Conservation (phyloP, 306 rosid genomes). For the Quercus rubra region DNA sequence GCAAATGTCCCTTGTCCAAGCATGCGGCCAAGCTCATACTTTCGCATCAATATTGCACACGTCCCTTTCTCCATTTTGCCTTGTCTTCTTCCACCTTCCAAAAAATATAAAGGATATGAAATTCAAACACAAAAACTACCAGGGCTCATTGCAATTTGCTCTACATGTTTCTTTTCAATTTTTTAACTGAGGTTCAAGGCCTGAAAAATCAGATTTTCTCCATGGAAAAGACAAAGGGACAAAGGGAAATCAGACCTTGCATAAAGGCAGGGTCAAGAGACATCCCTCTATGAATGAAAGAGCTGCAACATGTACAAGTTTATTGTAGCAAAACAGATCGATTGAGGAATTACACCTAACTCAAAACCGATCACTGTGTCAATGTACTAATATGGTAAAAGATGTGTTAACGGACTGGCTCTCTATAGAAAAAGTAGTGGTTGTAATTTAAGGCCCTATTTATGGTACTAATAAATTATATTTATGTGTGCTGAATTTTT, state of each 20-base stretch:
- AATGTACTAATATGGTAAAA: constrained; percentile 8
- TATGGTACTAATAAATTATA: not conserved
- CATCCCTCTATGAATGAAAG: not conserved
- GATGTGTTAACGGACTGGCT: not conserved
- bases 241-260: constrained; percentile 12
- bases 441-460: not conserved
- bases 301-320: not conserved
- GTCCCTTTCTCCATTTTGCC: constrained; percentile 17
- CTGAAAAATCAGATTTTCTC: not conserved
- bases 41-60: constrained; percentile 35
- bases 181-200: not conserved
- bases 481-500: no score
- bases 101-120: not conserved
- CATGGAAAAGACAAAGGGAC: constrained; percentile 3
- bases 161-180: not conserved
- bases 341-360: not conserved
- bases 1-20: constrained; percentile 65
- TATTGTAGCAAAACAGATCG: not conserved
- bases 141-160: not conserved
- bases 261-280: constrained; percentile 10
- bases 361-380: not conserved
- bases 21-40: constrained; percentile 48
- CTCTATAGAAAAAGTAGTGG: not conserved
- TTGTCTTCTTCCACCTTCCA: not conserved
- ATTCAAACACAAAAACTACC: not conserved